Conservation (phyloP, 2,329 filamentous ascomycete species). For the Diplodia corticola region DNA sequence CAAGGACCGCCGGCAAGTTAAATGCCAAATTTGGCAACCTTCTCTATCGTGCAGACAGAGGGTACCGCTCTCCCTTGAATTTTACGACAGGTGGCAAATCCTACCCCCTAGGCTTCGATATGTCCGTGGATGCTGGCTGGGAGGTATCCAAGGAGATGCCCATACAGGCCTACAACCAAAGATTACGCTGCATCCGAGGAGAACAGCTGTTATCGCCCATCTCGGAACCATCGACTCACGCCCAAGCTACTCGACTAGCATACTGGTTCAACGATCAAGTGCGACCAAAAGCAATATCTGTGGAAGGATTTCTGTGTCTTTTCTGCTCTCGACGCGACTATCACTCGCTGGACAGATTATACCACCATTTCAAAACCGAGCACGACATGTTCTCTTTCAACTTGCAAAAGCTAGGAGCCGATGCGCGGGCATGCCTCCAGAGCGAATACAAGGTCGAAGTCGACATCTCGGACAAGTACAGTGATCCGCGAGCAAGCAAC, state of each 20-base stretch:
- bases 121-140: constrained; percentile 33
- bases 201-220: constrained; percentile 1
- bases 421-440: background rate
- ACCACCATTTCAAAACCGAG: constrained; percentile 37
- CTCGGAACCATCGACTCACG: background rate
- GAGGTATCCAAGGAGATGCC: constrained; percentile 24
- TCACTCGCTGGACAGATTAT: constrained; percentile 30
- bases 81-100: background rate
- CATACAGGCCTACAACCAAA: constrained; percentile 32
- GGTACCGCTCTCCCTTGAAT: background rate
- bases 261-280: constrained; percentile 25
- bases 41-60: constrained; percentile 27
- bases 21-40: constrained; percentile 33
- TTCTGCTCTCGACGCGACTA: constrained; percentile 26
- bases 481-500: constrained; percentile 31
- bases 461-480: constrained; percentile 28
- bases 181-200: constrained; percentile 22
- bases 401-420: constrained; percentile 12
- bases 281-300: constrained; percentile 23
- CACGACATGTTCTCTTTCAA: constrained; percentile 40
- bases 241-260: constrained; percentile 1
- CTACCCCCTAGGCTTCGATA: constrained; percentile 28
- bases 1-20: background rate
- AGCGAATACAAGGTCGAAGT: constrained; percentile 28
- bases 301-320: constrained; percentile 27